These are phyloP conservation scores for Cryptomeria japonica DNA, from an alignment of 75 land plant genomes.

Conservation along the genomic window DNA sequence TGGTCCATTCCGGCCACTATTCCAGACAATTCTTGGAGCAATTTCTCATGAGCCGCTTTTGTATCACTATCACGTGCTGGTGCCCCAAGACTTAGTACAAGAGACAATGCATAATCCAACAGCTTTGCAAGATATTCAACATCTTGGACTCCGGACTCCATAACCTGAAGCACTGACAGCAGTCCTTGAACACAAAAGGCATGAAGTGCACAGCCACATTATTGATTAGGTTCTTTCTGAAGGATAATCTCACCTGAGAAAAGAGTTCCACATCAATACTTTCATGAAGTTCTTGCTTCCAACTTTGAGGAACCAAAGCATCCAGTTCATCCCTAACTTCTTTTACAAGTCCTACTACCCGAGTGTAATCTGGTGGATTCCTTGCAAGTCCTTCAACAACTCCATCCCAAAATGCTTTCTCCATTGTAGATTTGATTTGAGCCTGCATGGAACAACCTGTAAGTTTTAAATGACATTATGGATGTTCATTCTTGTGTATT, in stretches of 20 bases:
- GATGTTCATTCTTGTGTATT: background rate
- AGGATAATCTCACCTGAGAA: conserved; percentile 31
- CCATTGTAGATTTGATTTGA: conserved; percentile 47
- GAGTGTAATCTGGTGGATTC: conserved; percentile 41
- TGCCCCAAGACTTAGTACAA: conserved; percentile 46
- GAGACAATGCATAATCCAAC: conserved; percentile 38
- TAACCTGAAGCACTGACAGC: conserved; percentile 21
- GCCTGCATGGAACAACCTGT: conserved; percentile 21
- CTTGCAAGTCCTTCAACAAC: conserved; percentile 34
- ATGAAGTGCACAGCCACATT: background rate
- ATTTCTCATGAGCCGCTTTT: conserved; percentile 38
- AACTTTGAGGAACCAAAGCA: conserved; percentile 36
- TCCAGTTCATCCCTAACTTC: conserved; percentile 44
- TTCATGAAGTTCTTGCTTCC: conserved; percentile 48
- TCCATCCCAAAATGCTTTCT: conserved; percentile 55
- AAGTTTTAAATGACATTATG: background rate
- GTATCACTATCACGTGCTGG: conserved; percentile 48
- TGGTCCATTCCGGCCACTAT: conserved; percentile 21
- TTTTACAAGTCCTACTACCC: conserved; percentile 36
- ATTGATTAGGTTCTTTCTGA: background rate
- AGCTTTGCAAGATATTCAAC: conserved; percentile 38
- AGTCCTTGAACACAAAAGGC: conserved; percentile 7
- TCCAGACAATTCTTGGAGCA: conserved; percentile 34
- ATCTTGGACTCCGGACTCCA: conserved; percentile 47
- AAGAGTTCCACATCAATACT: conserved; percentile 46